Base-by-base conservation (phyloP, 2,329 filamentous ascomycete genomes). In the Cladosporium halotolerans region DNA sequence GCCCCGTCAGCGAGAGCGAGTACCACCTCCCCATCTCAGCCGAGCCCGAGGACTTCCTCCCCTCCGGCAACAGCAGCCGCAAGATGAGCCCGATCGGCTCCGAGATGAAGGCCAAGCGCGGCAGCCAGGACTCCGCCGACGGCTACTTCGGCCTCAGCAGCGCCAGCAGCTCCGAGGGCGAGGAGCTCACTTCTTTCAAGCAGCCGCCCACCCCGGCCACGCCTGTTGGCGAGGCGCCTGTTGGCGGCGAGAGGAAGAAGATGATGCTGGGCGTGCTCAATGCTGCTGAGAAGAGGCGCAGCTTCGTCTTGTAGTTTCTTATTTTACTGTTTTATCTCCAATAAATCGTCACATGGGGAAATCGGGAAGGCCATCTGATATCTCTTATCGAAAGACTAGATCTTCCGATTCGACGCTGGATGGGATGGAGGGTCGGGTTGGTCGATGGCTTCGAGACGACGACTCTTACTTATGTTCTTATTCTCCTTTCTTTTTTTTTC, bases 231-330 rank as follows among this genome's bases (percentile, higher is more conserved):
- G 93, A 88, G 2, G 88, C 95, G 64, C 65, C 13, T 67, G 67
- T 61, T 66, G 86, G 83, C 64, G 85, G 83, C 57, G 89, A 95
- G 76, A 95, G 93, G 81, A 86, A 89, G 71, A 93, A 89, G 79
- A 84, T 86, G 62, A 86, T 89, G 51, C 86, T 90, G 78, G 82
- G 96, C 67, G 86, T 96, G 61, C 80, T 96, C 61, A 91, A 88
- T 61, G 86, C 85, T 68, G 85, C 84, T 58, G 90, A 95, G 77
- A 96, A 95, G 82, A 87, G 90, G 71, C 95, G 89, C 79, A 86
- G 81, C 72, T 76, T 79, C 55, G 71, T 81, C 67, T 80, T 79
- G 66, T 85, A 62, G 52, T 50, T 43, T 39, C 13, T 14, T 42
- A 2, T 44, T 32, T 45, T 28, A 4, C 23, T 28, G 23, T n/a